Conservation (phyloP, 2,329 filamentous ascomycete species). For the Cytospora schulzeri region DNA sequence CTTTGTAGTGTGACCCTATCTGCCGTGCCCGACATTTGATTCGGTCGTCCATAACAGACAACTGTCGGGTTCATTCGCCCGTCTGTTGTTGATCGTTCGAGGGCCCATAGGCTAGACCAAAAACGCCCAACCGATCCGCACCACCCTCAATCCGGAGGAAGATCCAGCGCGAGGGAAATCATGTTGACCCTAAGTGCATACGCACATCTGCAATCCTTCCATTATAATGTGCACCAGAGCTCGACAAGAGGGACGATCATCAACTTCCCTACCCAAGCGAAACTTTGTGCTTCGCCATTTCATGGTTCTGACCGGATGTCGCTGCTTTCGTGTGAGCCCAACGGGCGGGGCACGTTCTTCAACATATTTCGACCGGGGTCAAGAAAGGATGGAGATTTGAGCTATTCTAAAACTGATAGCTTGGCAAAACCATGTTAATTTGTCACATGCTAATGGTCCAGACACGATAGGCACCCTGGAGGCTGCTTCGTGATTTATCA, state of each 20-base stretch:
- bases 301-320: not conserved
- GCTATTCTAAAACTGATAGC: not conserved
- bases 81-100: not conserved
- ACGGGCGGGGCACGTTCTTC: not conserved
- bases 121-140: not conserved
- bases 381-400: not conserved
- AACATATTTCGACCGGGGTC: not conserved
- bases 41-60: not conserved
- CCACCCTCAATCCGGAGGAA: not conserved
- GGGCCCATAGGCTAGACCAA: not conserved
- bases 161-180: not conserved
- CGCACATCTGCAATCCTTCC: not conserved
- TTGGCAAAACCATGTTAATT: not conserved
- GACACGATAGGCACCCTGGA: not conserved
- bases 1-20: slow-evolving; percentile 7
- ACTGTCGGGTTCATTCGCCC: not conserved
- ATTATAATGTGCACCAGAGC: not conserved
- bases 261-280: not conserved
- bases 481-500: not conserved
- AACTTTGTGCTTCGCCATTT: not conserved
- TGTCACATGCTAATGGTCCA: not conserved
- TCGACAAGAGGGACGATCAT: not conserved
- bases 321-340: not conserved
- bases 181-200: not conserved
- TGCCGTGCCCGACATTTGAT: not conserved